A percentile compares a stretch with the other conserved stretches of the same genome.
Conservation (phyloP, 768 basidiomycete species). For the Tubosaeta sp. region DNA sequence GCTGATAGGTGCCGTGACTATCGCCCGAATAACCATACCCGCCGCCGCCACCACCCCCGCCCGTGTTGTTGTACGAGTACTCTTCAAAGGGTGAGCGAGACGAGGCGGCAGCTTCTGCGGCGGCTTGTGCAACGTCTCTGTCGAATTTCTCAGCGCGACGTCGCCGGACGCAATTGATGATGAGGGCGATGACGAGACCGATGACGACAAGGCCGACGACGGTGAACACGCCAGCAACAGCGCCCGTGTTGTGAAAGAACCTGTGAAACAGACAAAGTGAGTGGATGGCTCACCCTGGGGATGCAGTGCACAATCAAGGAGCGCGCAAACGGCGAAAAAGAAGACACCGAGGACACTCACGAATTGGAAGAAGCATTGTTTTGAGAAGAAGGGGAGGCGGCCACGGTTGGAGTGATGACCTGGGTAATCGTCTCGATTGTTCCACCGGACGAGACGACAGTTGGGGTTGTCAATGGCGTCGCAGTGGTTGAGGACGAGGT, state of each 20-base stretch:
- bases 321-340: background rate
- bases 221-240: slow-evolving; percentile 67
- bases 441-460: slow-evolving; percentile 9
- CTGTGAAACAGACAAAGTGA: slow-evolving; percentile 29
- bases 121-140: slow-evolving; percentile 69
- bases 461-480: background rate
- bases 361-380: slow-evolving; percentile 15
- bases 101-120: slow-evolving; percentile 55
- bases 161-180: slow-evolving; percentile 54
- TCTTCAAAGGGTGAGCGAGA: slow-evolving; percentile 52
- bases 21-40: slow-evolving; percentile 43
- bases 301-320: background rate
- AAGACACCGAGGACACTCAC: slow-evolving; percentile 16
- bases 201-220: slow-evolving; percentile 62
- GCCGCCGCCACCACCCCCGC: slow-evolving; percentile 19
- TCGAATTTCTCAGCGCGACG: slow-evolving; percentile 64
- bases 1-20: slow-evolving; percentile 54
- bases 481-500: slow-evolving; percentile 2
- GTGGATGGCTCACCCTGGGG: background rate
- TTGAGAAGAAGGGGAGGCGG: background rate
- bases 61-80: slow-evolving; percentile 27
- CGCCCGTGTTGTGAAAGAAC: slow-evolving; percentile 70
- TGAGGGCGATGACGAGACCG: slow-evolving; percentile 44
- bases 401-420: background rate
- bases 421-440: slow-evolving; percentile 4